phyloP scores from a whole-genome alignment of 345 rosid genomes.

The Syzygium grande region DNA sequence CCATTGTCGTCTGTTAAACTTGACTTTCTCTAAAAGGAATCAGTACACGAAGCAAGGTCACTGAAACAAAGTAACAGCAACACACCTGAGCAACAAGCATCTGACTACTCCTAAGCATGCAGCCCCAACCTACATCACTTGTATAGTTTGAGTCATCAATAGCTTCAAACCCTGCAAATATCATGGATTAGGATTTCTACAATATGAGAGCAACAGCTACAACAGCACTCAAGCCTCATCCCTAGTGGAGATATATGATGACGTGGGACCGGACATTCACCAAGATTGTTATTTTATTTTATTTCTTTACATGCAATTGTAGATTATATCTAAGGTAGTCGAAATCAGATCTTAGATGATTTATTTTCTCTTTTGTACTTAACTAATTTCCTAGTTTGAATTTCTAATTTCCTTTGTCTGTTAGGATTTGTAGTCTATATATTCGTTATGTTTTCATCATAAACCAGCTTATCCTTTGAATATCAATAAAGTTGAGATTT shows the following conservation, averaged over 20 bases:
- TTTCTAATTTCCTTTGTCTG: background rate
- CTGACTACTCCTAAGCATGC: conserved; percentile 98
- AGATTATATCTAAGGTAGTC: background rate
- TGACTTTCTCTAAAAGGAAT: background rate
- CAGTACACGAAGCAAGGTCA: background rate
- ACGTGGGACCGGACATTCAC: background rate
- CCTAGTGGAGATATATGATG: background rate
- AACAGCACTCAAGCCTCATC: background rate
- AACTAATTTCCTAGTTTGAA: background rate
- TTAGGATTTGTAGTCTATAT: background rate
- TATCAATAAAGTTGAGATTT: background rate
- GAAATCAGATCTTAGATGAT: background rate
- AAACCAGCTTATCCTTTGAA: background rate
- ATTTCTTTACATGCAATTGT: background rate
- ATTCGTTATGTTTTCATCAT: background rate
- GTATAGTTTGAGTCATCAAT: conserved; percentile 55
- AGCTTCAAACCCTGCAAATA: conserved; percentile 59
- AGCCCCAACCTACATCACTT: conserved; percentile 89
- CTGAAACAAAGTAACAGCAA: background rate
- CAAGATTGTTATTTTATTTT: background rate
- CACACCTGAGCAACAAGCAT: conserved; percentile 91
- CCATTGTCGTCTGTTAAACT: background rate
- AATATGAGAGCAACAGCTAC: background rate
- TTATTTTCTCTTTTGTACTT: background rate
- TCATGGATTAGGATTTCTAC: background rate